These are phyloP conservation scores for Fistulifera pelliculosa DNA, from an alignment of 108 stramenopile genomes.

Conservation along the genomic window DNA sequence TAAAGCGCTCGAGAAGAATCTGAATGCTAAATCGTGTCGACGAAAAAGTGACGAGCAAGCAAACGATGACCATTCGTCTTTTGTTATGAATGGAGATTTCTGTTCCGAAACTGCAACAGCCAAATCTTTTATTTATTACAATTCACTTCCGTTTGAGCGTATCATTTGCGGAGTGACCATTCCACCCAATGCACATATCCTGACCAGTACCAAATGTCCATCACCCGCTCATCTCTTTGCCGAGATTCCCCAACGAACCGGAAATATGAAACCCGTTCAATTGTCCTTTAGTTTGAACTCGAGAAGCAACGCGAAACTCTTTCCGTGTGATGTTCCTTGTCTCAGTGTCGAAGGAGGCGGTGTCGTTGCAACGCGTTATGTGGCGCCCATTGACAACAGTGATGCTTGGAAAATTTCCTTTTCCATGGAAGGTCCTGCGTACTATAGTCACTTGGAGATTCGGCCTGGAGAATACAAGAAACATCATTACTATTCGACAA, in stretches of 20 bases:
- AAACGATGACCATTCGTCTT: too few species aligned
- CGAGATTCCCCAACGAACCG: slow-evolving; percentile 5
- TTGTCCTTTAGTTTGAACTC: slow-evolving; percentile 4
- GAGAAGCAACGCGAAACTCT: not conserved
- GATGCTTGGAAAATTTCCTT: slow-evolving; percentile 20
- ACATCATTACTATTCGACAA: slow-evolving; percentile 45
- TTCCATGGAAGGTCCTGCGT: slow-evolving; percentile 27
- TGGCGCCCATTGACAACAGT: slow-evolving; percentile 21
- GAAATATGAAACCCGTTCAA: slow-evolving; percentile 16
- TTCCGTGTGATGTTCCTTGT: slow-evolving; percentile 34
- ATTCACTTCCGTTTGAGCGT: slow-evolving; percentile 17
- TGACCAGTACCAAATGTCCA: slow-evolving; percentile 2
- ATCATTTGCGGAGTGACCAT: slow-evolving; percentile 21
- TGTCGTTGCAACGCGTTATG: slow-evolving; percentile 10
- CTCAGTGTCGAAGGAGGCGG: slow-evolving; percentile 2
- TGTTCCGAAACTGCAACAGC: not conserved
- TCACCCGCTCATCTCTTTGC: slow-evolving; percentile 7
- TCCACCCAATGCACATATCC: slow-evolving; percentile 6
- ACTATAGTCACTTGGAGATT: slow-evolving; percentile 21
- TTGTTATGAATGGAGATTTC: too few species aligned
- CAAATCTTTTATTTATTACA: slow-evolving; percentile 10
- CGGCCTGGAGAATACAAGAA: slow-evolving; percentile 11
- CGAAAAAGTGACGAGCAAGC: too few species aligned
- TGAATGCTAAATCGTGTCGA: too few species aligned
- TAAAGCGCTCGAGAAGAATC: too few species aligned